phyloP scores from a whole-genome alignment of 805 yeast species.

The Wickerhamiella alocasiicola region DNA sequence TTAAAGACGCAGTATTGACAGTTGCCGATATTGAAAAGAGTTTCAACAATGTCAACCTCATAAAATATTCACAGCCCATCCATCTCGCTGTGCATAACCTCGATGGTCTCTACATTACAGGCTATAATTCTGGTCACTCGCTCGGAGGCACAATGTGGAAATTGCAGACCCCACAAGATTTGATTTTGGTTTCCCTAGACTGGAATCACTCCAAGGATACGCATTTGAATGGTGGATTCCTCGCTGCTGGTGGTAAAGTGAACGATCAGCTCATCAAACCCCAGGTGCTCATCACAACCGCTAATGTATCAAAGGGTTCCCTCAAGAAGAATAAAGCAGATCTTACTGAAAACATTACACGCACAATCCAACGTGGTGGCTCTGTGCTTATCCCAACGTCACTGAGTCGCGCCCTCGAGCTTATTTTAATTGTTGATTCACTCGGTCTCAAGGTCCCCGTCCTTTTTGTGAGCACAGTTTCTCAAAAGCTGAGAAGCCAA shows the following conservation, averaged over 20 bases:
- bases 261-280: slow-evolving; percentile 55
- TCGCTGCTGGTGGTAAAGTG: slow-evolving; percentile 48
- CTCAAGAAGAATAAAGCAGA: slow-evolving; percentile 53
- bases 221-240: slow-evolving; percentile 61
- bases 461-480: slow-evolving; percentile 62
- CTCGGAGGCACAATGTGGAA: slow-evolving; percentile 92
- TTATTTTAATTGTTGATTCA: slow-evolving; percentile 57
- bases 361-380: slow-evolving; percentile 61
- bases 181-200: slow-evolving; percentile 73
- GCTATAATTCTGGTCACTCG: slow-evolving; percentile 83
- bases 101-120: slow-evolving; percentile 40
- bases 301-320: slow-evolving; percentile 42
- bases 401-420: slow-evolving; percentile 70
- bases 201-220: slow-evolving; percentile 94
- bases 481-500: slow-evolving; percentile 62
- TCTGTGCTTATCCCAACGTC: slow-evolving; percentile 74
- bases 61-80: slow-evolving; percentile 72
- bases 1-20: slow-evolving; percentile 30
- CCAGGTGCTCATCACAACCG: slow-evolving; percentile 65
- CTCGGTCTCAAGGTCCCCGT: slow-evolving; percentile 58
- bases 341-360: slow-evolving; percentile 49
- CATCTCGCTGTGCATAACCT: slow-evolving; percentile 28
- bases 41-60: slow-evolving; percentile 54
- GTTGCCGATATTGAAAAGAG: slow-evolving; percentile 63
- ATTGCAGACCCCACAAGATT: slow-evolving; percentile 58